Evolutionary conservation across 768 basidiomycete genomes (phyloP).

Genomic region (Stropharia rugosoannulata): DNA sequence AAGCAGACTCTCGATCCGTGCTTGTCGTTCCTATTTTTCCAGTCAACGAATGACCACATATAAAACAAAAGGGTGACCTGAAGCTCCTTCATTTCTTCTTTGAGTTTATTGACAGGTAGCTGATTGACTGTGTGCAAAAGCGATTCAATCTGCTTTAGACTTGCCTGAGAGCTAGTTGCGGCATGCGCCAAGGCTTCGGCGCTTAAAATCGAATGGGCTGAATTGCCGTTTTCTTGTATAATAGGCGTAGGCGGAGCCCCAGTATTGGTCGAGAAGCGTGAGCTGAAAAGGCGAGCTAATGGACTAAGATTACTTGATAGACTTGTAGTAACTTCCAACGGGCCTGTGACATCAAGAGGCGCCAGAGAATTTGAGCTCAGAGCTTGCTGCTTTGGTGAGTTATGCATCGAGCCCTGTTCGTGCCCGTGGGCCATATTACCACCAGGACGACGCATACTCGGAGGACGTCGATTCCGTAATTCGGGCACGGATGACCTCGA

Average conservation of each 20-base stretch:
- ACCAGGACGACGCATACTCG: constrained; percentile 15
- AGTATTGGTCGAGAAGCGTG: constrained; percentile 11
- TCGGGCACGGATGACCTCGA: constrained; percentile 21
- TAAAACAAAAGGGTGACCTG: constrained; percentile 44
- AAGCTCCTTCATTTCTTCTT: constrained; percentile 81
- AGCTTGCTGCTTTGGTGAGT: constrained; percentile 22
- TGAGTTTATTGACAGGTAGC: constrained; percentile 63
- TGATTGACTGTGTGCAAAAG: constrained; percentile 63
- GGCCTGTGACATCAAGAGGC: constrained; percentile 13
- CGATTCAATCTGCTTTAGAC: constrained; percentile 54
- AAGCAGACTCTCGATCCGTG: constrained; percentile 72
- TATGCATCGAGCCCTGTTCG: constrained; percentile 6
- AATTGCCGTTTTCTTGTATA: constrained; percentile 10
- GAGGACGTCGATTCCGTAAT: constrained; percentile 22
- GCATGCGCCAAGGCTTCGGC: constrained; percentile 18
- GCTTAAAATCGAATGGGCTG: constrained; percentile 2
- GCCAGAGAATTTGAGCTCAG: constrained; percentile 13
- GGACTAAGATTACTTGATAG: constrained; percentile 39
- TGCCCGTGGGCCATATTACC: neutral
- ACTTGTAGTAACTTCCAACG: constrained; percentile 16
- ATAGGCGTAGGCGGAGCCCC: constrained; percentile 6
- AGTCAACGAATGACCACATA: neutral
- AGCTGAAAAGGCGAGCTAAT: constrained; percentile 45
- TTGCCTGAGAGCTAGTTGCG: constrained; percentile 40
- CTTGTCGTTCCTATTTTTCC: constrained; percentile 60